Conservation (phyloP, 1,284 basidiomycete species). For the Porodaedalea pini region DNA sequence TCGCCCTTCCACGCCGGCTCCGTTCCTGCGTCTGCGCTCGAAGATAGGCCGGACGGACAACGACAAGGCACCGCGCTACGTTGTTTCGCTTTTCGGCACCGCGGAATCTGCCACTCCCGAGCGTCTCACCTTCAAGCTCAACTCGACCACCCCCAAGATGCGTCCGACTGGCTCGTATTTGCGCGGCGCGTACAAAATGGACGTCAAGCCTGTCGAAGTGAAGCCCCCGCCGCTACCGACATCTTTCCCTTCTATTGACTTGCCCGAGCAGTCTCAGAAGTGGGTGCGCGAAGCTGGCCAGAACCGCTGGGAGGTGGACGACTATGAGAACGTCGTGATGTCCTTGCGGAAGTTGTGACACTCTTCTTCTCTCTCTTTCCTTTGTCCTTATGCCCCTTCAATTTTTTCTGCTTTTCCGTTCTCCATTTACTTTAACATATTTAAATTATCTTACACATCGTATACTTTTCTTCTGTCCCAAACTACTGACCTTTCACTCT, state of each 20-base stretch:
- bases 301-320: conserved; percentile 17
- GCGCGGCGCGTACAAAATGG: neutral
- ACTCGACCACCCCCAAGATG: neutral
- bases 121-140: conserved; percentile 6
- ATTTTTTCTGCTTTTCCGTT: neutral
- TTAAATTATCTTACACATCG: neutral
- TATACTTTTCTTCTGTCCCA: neutral
- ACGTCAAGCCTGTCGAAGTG: neutral
- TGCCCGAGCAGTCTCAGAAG: neutral
- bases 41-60: conserved; percentile 3
- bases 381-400: neutral
- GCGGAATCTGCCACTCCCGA: neutral
- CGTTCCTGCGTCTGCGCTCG: neutral
- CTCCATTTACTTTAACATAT: neutral
- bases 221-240: neutral
- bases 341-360: conserved; percentile 15
- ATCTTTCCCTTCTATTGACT: neutral
- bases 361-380: neutral
- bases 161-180: conserved; percentile 6
- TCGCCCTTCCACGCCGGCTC: neutral
- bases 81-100: conserved; percentile 9
- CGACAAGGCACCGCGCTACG: conserved; percentile 9
- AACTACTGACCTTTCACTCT: neutral
- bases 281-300: conserved; percentile 14
- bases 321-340: conserved; percentile 18